phyloP scores from a whole-genome alignment of 2,329 filamentous ascomycete genomes.

The Cytospora piceicola region DNA sequence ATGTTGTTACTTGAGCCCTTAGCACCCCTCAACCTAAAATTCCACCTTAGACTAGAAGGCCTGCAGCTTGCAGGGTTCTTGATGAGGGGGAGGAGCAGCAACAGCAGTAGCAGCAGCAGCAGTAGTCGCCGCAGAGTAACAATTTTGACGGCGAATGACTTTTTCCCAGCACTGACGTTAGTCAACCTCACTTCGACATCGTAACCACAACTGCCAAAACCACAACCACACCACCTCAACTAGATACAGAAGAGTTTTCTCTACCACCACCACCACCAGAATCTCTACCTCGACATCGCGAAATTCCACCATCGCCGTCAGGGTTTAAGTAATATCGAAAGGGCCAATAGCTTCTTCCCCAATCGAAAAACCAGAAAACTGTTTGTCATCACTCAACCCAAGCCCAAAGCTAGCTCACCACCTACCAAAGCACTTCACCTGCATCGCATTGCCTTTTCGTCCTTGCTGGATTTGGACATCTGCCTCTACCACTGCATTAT shows the following conservation, averaged over 20 bases:
- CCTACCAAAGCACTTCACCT: not conserved
- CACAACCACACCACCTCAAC: not conserved
- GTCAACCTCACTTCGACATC: not conserved
- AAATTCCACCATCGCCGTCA: not conserved
- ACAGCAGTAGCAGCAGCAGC: not conserved
- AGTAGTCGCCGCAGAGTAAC: not conserved
- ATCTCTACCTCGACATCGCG: not conserved
- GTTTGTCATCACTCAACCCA: conserved; percentile 1
- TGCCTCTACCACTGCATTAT: not conserved
- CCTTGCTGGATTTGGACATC: not conserved
- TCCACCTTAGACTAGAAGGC: not conserved
- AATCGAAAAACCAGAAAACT: not conserved
- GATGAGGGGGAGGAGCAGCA: not conserved
- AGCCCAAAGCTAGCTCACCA: not conserved
- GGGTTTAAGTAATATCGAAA: not conserved
- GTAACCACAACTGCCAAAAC: not conserved
- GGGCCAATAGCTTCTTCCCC: not conserved
- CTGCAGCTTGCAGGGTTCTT: not conserved
- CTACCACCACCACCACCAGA: not conserved
- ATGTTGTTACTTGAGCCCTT: not conserved
- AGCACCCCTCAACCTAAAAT: not conserved
- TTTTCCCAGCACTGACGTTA: conserved; percentile 1
- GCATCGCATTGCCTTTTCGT: not conserved
- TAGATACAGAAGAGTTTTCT: not conserved
- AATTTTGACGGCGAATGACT: conserved; percentile 1